Percentiles rank a stretch among this genome's conserved stretches.
phyloP scores from a whole-genome alignment of 2,329 filamentous ascomycete species.

The Fusarium floridanum region DNA sequence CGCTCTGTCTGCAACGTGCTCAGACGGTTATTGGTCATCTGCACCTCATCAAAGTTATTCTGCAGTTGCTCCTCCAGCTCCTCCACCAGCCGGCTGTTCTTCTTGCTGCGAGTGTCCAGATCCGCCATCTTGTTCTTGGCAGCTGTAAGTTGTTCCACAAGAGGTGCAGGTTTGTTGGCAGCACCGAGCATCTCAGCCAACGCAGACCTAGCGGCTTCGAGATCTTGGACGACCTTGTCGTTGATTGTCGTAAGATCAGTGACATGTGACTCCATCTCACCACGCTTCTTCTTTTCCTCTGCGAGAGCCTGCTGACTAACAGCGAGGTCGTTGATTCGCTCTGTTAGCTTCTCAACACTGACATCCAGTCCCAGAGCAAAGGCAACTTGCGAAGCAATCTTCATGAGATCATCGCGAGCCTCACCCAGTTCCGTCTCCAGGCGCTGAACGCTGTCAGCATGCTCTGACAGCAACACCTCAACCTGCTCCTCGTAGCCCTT shows the following conservation, averaged over 20 bases:
- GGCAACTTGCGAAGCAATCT: conserved; percentile 73
- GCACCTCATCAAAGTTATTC: conserved; percentile 93
- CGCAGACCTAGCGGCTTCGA: conserved; percentile 70
- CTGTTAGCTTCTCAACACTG: conserved; percentile 75
- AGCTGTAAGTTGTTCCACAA: conserved; percentile 69
- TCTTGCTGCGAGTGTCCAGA: conserved; percentile 80
- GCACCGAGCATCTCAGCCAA: conserved; percentile 67
- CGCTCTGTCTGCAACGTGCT: conserved; percentile 85
- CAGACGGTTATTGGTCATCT: conserved; percentile 85
- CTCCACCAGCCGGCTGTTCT: conserved; percentile 91
- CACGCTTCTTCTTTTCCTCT: conserved; percentile 69
- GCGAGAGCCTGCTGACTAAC: conserved; percentile 70
- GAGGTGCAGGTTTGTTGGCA: conserved; percentile 57
- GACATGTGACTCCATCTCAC: conserved; percentile 68
- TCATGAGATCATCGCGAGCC: conserved; percentile 75
- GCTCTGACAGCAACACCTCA: conserved; percentile 70
- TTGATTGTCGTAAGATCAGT: conserved; percentile 69
- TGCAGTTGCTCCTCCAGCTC: conserved; percentile 97
- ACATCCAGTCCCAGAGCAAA: conserved; percentile 72
- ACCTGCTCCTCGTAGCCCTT: conserved; percentile 70
- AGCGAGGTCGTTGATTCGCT: conserved; percentile 70
- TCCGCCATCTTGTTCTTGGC: conserved; percentile 76
- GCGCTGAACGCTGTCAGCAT: conserved; percentile 66
- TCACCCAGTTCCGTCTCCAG: conserved; percentile 74
- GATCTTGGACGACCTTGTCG: conserved; percentile 70